Evolutionary conservation across 805 yeast species (phyloP).

Genomic region (Ogataea parapolymorpha): DNA sequence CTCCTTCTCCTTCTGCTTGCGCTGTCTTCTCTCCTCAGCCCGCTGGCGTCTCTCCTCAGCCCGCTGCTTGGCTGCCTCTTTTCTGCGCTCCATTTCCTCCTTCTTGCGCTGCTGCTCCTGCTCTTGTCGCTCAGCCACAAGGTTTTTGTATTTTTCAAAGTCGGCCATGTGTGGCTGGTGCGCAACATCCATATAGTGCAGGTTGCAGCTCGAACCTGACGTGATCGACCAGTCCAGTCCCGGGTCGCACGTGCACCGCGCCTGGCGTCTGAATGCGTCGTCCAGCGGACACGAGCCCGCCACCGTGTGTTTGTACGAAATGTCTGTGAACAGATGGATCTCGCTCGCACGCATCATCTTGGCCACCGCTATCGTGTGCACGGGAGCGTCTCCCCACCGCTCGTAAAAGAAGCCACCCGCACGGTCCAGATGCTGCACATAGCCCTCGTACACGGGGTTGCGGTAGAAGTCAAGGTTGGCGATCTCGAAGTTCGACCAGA

Average conservation of each 20-base stretch:
- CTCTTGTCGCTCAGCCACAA: slow-evolving; percentile 12
- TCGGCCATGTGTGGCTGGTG: slow-evolving; percentile 22
- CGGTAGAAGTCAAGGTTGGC: slow-evolving; percentile 68
- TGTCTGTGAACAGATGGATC: slow-evolving; percentile 74
- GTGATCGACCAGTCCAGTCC: slow-evolving; percentile 65
- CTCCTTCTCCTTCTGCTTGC: slow-evolving; percentile 17
- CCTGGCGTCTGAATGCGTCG: slow-evolving; percentile 46
- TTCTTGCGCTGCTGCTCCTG: slow-evolving; percentile 8
- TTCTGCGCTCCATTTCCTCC: slow-evolving; percentile 11
- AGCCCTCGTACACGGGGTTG: slow-evolving; percentile 51
- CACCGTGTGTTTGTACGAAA: slow-evolving; percentile 80
- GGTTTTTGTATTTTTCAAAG: slow-evolving; percentile 19
- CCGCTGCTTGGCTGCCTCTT: slow-evolving; percentile 19
- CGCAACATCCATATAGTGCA: slow-evolving; percentile 24
- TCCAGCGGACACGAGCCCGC: slow-evolving; percentile 77
- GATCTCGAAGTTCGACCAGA: slow-evolving; percentile 78
- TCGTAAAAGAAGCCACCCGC: slow-evolving; percentile 82
- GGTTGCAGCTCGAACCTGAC: slow-evolving; percentile 28
- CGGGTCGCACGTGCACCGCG: slow-evolving; percentile 73
- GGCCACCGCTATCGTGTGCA: slow-evolving; percentile 45
- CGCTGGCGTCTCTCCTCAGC: slow-evolving; percentile 21
- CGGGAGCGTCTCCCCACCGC: slow-evolving; percentile 83
- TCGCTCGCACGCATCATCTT: slow-evolving; percentile 52
- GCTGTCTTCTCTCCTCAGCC: slow-evolving; percentile 23
- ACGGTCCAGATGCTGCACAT: slow-evolving; percentile 59